Evolutionary conservation across 164 flowering plant genomes (phyloP).

Genomic region (Vitis rupestris): DNA sequence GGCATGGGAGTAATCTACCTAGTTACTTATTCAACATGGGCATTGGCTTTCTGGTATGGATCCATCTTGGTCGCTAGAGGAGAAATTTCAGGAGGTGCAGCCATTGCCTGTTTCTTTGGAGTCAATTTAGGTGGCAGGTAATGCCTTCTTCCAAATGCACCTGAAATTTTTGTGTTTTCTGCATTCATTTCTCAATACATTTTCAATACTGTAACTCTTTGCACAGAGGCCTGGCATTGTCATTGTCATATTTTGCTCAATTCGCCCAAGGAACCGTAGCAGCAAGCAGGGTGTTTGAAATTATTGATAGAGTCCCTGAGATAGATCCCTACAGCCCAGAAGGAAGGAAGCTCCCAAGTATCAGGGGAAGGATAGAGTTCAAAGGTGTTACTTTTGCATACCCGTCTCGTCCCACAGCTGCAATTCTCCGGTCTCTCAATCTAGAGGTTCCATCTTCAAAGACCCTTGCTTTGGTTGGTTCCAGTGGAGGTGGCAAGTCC

Average conservation of each 20-base stretch:
- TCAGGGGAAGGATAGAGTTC: constrained; percentile 67
- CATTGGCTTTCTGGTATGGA: constrained; percentile 85
- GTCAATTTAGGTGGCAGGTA: constrained; percentile 87
- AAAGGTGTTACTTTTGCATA: constrained; percentile 60
- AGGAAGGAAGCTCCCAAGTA: constrained; percentile 41
- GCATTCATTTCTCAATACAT: not conserved
- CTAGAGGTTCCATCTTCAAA: constrained; percentile 48
- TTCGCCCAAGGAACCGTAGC: constrained; percentile 83
- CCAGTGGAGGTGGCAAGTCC: constrained; percentile 83
- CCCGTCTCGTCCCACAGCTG: constrained; percentile 61
- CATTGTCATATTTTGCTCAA: constrained; percentile 74
- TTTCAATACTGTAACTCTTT: not conserved
- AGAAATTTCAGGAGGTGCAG: constrained; percentile 57
- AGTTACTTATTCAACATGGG: constrained; percentile 80
- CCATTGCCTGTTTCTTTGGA: constrained; percentile 85
- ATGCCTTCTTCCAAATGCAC: not conserved
- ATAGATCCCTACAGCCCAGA: constrained; percentile 63
- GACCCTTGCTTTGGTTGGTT: constrained; percentile 72
- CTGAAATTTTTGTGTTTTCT: not conserved
- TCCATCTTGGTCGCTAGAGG: constrained; percentile 49
- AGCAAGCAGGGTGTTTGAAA: constrained; percentile 64
- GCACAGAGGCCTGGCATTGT: constrained; percentile 69
- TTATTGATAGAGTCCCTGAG: constrained; percentile 76
- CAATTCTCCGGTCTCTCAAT: constrained; percentile 48
- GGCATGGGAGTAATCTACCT: constrained; percentile 76